Conservation (phyloP, 352 stramenopile species). For the Phytophthora gonapodyides region DNA sequence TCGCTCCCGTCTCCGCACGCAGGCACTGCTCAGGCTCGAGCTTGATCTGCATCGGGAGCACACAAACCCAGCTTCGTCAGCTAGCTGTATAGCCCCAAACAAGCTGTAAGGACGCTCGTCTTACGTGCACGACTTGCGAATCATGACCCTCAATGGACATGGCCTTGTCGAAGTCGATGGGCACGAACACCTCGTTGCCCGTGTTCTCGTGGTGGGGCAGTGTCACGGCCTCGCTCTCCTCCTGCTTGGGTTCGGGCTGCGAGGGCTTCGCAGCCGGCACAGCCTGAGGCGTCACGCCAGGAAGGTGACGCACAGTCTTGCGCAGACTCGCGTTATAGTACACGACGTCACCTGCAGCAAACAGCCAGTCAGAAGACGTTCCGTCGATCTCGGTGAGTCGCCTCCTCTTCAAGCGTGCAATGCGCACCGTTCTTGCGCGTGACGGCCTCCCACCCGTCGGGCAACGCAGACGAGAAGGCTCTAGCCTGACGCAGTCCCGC, state of each 20-base stretch:
- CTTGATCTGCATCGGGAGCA: conserved; percentile 56
- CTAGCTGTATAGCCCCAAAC: not conserved
- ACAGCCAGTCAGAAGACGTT: not conserved
- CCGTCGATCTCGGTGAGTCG: not conserved
- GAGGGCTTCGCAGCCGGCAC: conserved; percentile 9
- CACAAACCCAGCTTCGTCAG: conserved; percentile 3
- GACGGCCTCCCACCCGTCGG: conserved; percentile 66
- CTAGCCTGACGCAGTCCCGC: conserved; percentile 7
- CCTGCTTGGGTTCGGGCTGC: conserved; percentile 13
- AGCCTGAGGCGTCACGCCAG: conserved; percentile 31
- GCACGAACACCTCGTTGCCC: conserved; percentile 63
- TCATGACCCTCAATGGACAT: conserved; percentile 84
- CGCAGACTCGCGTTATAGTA: conserved; percentile 67
- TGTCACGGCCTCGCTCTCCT: conserved; percentile 14
- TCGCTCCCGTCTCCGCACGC: conserved; percentile 91
- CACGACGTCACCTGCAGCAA: conserved; percentile 54
- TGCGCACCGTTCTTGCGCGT: conserved; percentile 59
- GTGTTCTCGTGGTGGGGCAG: conserved; percentile 42
- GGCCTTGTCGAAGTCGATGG: conserved; percentile 83
- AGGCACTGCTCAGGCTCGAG: conserved; percentile 92
- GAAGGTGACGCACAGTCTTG: conserved; percentile 63
- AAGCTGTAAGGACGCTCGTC: conserved; percentile 9
- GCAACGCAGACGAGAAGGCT: conserved; percentile 40
- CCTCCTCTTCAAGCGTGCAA: not conserved
- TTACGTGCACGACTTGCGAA: conserved; percentile 84